Conservation (phyloP, 192 early-diverging fungal species). For the Linnemannia zychae region DNA sequence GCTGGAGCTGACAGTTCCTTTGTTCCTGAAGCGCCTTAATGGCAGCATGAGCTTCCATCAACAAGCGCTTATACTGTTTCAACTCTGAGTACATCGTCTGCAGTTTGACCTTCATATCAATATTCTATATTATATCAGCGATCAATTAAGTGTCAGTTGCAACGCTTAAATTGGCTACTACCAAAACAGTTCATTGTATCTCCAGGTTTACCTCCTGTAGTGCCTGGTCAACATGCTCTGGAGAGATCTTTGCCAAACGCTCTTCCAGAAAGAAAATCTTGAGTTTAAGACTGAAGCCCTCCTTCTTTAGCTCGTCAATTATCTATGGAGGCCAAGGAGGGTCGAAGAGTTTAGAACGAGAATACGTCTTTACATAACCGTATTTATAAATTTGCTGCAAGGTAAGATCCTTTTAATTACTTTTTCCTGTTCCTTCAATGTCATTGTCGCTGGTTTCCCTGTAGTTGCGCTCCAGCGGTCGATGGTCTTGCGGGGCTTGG, state of each 20-base stretch:
- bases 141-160: background rate
- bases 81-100: slow-evolving; percentile 60
- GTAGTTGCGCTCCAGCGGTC: slow-evolving; percentile 38
- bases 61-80: slow-evolving; percentile 62
- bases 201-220: slow-evolving; percentile 62
- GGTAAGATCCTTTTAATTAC: slow-evolving; percentile 30
- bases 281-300: slow-evolving; percentile 68
- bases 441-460: slow-evolving; percentile 53
- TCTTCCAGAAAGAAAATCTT: slow-evolving; percentile 69
- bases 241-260: slow-evolving; percentile 61
- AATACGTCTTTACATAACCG: no score
- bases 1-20: slow-evolving; percentile 49
- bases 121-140: slow-evolving; percentile 60
- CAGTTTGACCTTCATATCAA: slow-evolving; percentile 63
- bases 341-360: no score
- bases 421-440: slow-evolving; percentile 67
- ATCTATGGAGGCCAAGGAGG: no score
- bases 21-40: slow-evolving; percentile 60
- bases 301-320: slow-evolving; percentile 68
- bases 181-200: background rate
- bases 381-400: no score
- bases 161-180: background rate
- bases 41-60: slow-evolving; percentile 60
- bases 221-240: slow-evolving; percentile 66
- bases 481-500: slow-evolving; percentile 22